Evolutionary conservation across 257 asterid species (phyloP).

Genomic region (Plantago elongata): DNA sequence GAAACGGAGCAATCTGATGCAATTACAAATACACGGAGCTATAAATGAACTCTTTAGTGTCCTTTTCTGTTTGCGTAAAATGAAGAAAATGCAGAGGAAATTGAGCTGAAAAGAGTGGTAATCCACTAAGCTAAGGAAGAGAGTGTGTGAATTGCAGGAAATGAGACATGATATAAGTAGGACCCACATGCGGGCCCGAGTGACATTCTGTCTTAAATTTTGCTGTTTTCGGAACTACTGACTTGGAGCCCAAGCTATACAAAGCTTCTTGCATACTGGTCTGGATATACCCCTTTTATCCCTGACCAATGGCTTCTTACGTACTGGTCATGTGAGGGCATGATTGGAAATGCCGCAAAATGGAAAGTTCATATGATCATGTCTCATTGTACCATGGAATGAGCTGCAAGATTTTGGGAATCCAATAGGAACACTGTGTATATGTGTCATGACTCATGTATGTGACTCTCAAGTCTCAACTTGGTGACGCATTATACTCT

Average conservation of each 20-base stretch:
- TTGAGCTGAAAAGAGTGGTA: no score
- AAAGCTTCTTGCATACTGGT: conserved; percentile 2
- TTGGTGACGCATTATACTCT: no score
- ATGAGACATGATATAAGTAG: no score
- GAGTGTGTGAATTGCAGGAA: conserved; percentile 18
- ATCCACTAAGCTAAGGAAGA: conserved; percentile 58
- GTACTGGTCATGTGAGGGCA: conserved; percentile 12
- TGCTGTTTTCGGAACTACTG: background rate
- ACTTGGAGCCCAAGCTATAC: conserved; percentile 78
- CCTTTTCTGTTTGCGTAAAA: no score
- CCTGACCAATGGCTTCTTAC: background rate
- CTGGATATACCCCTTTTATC: conserved; percentile 20
- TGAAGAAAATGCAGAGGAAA: no score
- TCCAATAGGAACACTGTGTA: background rate
- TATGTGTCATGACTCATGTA: no score
- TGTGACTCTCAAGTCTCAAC: no score
- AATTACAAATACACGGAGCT: no score
- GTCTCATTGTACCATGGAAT: background rate
- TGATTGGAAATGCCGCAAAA: background rate
- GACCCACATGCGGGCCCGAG: no score
- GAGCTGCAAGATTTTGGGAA: conserved; percentile 6
- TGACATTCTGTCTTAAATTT: background rate
- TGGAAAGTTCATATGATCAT: background rate
- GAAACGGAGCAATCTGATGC: no score
- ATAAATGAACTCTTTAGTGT: no score